These are phyloP conservation scores for Trichoderma atroviride DNA, from an alignment of 2,329 filamentous ascomycete species.

Conservation along the genomic window DNA sequence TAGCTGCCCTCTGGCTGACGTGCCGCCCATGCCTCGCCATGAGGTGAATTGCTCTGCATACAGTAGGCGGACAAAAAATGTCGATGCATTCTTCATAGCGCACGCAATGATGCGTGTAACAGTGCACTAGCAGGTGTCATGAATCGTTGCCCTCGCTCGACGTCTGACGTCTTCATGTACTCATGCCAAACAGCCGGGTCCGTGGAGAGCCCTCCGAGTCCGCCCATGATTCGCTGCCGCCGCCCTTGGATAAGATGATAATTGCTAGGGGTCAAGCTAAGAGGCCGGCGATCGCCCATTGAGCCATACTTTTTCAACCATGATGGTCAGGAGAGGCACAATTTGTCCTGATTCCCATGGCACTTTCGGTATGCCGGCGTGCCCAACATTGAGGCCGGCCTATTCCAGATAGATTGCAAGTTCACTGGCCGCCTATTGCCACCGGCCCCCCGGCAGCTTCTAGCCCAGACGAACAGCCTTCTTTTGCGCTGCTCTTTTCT, in stretches of 20 bases:
- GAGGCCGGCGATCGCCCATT: constrained; percentile 10
- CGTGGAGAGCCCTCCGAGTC: background rate
- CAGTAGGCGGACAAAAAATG: background rate
- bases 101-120: constrained; percentile 19
- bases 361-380: background rate
- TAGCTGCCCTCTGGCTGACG: background rate
- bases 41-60: background rate
- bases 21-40: background rate
- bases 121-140: constrained; percentile 8
- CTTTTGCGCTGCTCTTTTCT: background rate
- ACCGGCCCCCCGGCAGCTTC: constrained; percentile 9
- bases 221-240: constrained; percentile 10
- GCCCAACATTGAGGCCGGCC: background rate
- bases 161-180: constrained; percentile 20
- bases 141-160: background rate
- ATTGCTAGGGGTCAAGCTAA: background rate
- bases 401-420: constrained; percentile 15
- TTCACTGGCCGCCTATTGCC: constrained; percentile 15
- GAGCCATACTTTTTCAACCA: background rate
- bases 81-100: background rate
- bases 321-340: constrained; percentile 18
- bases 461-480: background rate
- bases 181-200: background rate
- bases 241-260: background rate
- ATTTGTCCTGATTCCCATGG: background rate